Evolutionary conservation across 202 grass and related monocot species (phyloP).

Genomic region (Carex arenaria): DNA sequence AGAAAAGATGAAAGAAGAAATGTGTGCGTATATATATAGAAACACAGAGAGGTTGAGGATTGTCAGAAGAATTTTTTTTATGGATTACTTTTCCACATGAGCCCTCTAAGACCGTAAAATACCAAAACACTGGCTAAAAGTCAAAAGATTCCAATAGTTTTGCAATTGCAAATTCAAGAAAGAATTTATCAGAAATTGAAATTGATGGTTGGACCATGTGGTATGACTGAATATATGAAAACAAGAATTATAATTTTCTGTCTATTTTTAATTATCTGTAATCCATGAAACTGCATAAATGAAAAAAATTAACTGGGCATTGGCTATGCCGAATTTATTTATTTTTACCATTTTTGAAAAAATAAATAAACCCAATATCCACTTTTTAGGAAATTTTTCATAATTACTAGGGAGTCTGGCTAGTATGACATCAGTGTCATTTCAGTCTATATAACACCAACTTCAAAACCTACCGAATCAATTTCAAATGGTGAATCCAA

Average conservation of each 20-base stretch:
- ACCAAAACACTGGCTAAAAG: neutral
- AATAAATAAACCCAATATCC: too few relatives aligned
- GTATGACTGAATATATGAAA: neutral
- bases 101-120: neutral
- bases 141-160: neutral
- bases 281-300: neutral
- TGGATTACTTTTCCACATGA: neutral
- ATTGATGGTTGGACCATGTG: neutral
- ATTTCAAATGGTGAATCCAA: too few relatives aligned
- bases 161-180: neutral
- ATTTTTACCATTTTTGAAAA: too few relatives aligned
- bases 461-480: too few relatives aligned
- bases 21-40: neutral
- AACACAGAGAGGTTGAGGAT: neutral
- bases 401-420: too few relatives aligned
- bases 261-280: neutral
- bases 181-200: neutral
- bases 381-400: too few relatives aligned
- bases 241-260: neutral
- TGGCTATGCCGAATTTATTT: neutral
- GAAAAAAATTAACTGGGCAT: neutral
- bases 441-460: too few relatives aligned
- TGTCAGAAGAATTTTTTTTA: neutral
- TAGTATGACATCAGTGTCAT: too few relatives aligned
- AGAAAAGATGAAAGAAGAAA: constrained; percentile 6